Base-by-base conservation (phyloP, 352 stramenopile species). In the Pythium oligandrum region DNA sequence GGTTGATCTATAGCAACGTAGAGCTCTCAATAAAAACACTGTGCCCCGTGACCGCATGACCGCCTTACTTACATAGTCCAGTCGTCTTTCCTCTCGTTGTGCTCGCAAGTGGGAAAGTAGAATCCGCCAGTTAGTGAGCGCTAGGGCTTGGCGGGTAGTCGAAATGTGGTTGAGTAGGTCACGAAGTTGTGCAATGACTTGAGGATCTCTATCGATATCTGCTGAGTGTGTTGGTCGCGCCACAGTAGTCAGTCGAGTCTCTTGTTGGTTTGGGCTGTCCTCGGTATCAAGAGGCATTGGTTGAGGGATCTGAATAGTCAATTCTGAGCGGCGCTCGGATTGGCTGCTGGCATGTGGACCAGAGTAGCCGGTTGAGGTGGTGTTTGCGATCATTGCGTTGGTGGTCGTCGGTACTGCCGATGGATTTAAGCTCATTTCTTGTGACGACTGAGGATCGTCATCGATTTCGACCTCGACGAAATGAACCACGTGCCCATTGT, bases 161-260 rank as follows among this genome's bases (percentile, higher is more conserved):
- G 51, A n/a, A n/a, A 61, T 74, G 32, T 73, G 44, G 12, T 73
- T 70, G 12, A 85, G 63, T 26, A 88, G 53, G 6, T 56, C 50
- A n/a, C 67, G 67, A 6, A 88, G 57, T 32, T 85, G 71, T 0
- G 48, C 43, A 43, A 88, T 75, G n/a, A 82, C 63, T 30, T 78
- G 54, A 0, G 75, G 73, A 12, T 86, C 73, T 5, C 56, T 60
- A 6, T 66, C 51, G n/a, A 67, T 69, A 30, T 63, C 48, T 17
- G 35, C 17, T 26, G 17, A 26, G 17, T 26, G 17, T 26, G 17
- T 26, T 26, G 17, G 17, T 26, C 17, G 17, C 17, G 17, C 17
- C 17, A 26, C 17, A 26, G 17, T 26, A 26, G 17, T 26, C 17
- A 26, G 17, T 26, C 0, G 17, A 26, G 44, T 52, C 37, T 61